A percentile compares a stretch with the other conserved stretches of the same genome.
Evolutionary conservation across 2,329 filamentous ascomycete genomes (phyloP).

Genomic region (Cadophora sp.): DNA sequence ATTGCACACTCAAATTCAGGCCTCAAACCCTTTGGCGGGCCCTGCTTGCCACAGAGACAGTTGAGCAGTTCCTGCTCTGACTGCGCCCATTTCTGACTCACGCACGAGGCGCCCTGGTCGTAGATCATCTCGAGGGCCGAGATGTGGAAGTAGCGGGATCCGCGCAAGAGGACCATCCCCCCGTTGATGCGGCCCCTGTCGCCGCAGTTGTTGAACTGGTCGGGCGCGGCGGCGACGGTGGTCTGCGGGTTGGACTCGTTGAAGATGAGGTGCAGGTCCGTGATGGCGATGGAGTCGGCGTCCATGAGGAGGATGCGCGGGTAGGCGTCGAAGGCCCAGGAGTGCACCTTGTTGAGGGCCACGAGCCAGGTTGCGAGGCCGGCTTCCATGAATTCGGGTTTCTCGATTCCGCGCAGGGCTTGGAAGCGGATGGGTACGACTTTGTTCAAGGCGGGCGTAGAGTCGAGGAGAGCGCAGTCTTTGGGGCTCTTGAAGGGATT

Average conservation of each 20-base stretch:
- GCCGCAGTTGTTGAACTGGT: conserved; percentile 21
- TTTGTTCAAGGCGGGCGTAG: conserved; percentile 4
- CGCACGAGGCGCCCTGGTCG: conserved; percentile 19
- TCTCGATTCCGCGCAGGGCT: conserved; percentile 17
- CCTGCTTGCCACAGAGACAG: conserved; percentile 19
- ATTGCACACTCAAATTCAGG: conserved; percentile 21
- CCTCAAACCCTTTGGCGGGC: background rate
- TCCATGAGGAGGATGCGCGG: conserved; percentile 24
- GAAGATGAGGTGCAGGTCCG: conserved; percentile 21
- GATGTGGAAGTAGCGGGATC: conserved; percentile 23
- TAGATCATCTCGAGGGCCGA: conserved; percentile 22
- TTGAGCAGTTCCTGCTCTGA: conserved; percentile 26
- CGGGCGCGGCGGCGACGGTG: conserved; percentile 14
- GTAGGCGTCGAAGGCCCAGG: conserved; percentile 25
- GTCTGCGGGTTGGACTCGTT: conserved; percentile 2
- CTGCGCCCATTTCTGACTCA: conserved; percentile 17
- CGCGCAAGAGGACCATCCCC: conserved; percentile 21
- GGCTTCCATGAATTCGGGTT: conserved; percentile 22
- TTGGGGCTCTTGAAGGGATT: conserved; percentile 17
- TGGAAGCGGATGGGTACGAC: conserved; percentile 23
- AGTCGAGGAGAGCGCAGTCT: conserved; percentile 17
- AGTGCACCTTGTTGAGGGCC: conserved; percentile 25
- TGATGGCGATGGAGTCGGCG: conserved; percentile 24
- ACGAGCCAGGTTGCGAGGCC: conserved; percentile 15
- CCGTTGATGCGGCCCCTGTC: conserved; percentile 22